These are phyloP conservation scores for Rhodocollybia butyracea DNA, from an alignment of 768 basidiomycete species.

Conservation along the genomic window DNA sequence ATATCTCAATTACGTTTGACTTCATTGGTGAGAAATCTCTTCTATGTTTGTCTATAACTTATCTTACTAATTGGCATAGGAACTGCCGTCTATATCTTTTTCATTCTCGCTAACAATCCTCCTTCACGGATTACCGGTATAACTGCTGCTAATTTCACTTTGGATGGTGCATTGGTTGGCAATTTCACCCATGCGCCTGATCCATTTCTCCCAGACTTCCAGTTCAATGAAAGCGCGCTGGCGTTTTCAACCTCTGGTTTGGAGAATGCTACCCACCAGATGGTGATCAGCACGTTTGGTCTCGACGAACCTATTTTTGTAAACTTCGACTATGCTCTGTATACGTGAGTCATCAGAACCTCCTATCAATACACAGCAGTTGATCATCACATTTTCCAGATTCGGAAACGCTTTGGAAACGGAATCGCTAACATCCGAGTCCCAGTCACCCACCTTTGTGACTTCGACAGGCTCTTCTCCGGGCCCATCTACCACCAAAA, in stretches of 20 bases:
- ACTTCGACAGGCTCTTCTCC: background rate
- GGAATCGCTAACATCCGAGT: background rate
- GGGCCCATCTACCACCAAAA: background rate
- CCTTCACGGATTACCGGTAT: slow-evolving; percentile 15
- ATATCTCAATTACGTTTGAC: slow-evolving; percentile 1
- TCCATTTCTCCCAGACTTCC: slow-evolving; percentile 12
- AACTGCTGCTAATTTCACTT: slow-evolving; percentile 28
- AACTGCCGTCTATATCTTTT: slow-evolving; percentile 27
- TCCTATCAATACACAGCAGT: background rate
- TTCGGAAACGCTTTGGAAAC: background rate
- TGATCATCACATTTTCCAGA: background rate
- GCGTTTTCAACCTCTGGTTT: slow-evolving; percentile 26
- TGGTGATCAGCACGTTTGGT: slow-evolving; percentile 30
- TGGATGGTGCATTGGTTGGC: slow-evolving; percentile 23
- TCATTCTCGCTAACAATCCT: slow-evolving; percentile 35
- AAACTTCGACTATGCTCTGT: slow-evolving; percentile 39
- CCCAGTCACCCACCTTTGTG: background rate
- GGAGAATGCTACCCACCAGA: slow-evolving; percentile 23
- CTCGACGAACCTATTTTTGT: slow-evolving; percentile 25
- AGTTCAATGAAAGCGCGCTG: slow-evolving; percentile 25
- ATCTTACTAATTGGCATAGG: slow-evolving; percentile 9
- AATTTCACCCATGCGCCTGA: slow-evolving; percentile 27
- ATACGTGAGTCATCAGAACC: slow-evolving; percentile 28
- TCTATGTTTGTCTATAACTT: background rate
- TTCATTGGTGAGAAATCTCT: slow-evolving; percentile 7